These are phyloP conservation scores for Sugiyamaella floridensis DNA, from an alignment of 805 yeast species.

Conservation along the genomic window DNA sequence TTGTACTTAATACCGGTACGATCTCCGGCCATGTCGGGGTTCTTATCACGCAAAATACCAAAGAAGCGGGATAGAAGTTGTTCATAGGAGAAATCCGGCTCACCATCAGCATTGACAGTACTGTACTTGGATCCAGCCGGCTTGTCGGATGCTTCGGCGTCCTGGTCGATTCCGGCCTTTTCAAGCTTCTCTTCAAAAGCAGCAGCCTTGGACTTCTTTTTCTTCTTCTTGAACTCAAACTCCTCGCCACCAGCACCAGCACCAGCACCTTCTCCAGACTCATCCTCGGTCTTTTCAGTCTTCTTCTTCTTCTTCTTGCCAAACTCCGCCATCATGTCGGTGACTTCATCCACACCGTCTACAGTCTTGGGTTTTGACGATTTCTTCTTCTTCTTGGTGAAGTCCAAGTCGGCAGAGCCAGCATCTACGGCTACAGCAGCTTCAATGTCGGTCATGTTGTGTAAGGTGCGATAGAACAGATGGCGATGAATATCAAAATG, in stretches of 20 bases:
- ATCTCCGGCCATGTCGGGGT: constrained; percentile 98
- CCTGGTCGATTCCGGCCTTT: constrained; percentile 70
- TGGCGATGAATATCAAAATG: background rate
- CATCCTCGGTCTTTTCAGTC: constrained; percentile 29
- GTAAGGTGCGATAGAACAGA: too few species aligned
- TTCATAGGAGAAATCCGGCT: constrained; percentile 65
- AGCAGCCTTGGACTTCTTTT: constrained; percentile 45
- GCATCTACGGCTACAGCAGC: background rate
- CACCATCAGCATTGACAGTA: constrained; percentile 27
- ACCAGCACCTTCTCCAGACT: constrained; percentile 46
- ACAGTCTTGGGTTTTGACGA: constrained; percentile 32
- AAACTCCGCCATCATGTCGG: constrained; percentile 68
- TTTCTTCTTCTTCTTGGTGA: constrained; percentile 29
- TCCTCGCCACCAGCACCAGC: constrained; percentile 35
- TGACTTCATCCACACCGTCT: constrained; percentile 34
- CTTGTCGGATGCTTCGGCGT: constrained; percentile 11
- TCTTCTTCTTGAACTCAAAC: constrained; percentile 50
- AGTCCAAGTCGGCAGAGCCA: constrained; percentile 26
- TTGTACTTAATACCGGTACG: constrained; percentile 85
- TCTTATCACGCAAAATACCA: constrained; percentile 76
- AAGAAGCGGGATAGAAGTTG: constrained; percentile 79
- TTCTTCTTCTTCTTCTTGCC: constrained; percentile 55
- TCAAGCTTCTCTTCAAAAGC: constrained; percentile 88
- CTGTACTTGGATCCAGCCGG: constrained; percentile 32
- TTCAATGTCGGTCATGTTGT: constrained; percentile 1